Evolutionary conservation across 495 filamentous ascomycete genomes (phyloP).

Genomic region (Hypoxylon fragiforme): DNA sequence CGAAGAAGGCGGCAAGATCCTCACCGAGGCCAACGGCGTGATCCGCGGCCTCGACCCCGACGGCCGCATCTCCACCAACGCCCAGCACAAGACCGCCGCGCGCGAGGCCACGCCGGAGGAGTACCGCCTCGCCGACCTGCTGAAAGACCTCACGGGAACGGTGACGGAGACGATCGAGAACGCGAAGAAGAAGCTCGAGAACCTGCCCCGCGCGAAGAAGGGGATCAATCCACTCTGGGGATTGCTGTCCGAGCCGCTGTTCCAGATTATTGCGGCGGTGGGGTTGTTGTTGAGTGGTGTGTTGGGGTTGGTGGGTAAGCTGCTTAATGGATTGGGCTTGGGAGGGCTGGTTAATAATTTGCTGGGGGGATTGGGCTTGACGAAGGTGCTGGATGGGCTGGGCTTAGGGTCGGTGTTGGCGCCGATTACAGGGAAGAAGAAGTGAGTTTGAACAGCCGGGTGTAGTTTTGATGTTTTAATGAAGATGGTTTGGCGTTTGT

Average conservation of each 20-base stretch:
- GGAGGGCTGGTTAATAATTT: constrained; percentile 79
- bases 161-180: constrained; percentile 79
- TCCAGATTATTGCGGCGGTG: constrained; percentile 92
- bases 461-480: constrained; percentile 3
- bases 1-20: constrained; percentile 78
- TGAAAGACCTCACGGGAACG: constrained; percentile 72
- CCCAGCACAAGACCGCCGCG: constrained; percentile 79
- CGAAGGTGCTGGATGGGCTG: constrained; percentile 73
- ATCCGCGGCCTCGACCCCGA: constrained; percentile 92
- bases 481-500: not conserved
- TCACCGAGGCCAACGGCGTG: constrained; percentile 84
- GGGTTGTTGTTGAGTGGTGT: constrained; percentile 84
- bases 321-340: constrained; percentile 78
- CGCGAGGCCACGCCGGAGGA: constrained; percentile 86
- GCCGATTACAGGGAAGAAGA: constrained; percentile 53
- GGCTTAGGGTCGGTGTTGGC: constrained; percentile 67
- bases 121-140: constrained; percentile 76
- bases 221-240: constrained; percentile 87
- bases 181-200: constrained; percentile 80
- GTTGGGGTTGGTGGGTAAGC: constrained; percentile 74
- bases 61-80: constrained; percentile 80
- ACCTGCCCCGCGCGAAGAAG: constrained; percentile 95
- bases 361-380: constrained; percentile 77
- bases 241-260: constrained; percentile 78
- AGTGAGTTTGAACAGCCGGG: constrained; percentile 39